Percentiles rank a stretch among this genome's conserved stretches.
phyloP scores from a whole-genome alignment of 768 basidiomycete species.

The Calocybe gangraenosa region DNA sequence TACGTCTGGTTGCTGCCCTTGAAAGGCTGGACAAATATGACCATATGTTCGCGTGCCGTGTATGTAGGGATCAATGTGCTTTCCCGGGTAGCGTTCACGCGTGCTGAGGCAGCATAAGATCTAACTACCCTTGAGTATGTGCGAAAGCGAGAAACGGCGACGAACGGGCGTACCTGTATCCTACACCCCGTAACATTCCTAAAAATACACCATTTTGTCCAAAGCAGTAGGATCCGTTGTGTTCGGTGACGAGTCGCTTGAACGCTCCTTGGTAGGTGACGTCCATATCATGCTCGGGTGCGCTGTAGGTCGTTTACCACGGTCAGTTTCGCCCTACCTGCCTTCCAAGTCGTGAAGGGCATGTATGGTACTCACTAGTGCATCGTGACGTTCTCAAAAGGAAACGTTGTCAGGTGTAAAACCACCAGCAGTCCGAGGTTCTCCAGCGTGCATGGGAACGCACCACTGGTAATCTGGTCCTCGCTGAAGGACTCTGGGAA shows the following conservation, averaged over 20 bases:
- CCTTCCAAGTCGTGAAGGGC: not conserved
- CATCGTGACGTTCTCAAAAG: constrained; percentile 34
- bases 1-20: constrained; percentile 23
- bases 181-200: constrained; percentile 17
- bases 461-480: constrained; percentile 14
- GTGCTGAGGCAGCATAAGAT: constrained; percentile 22
- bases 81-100: constrained; percentile 21
- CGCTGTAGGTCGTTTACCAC: not conserved
- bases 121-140: constrained; percentile 16
- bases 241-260: constrained; percentile 14
- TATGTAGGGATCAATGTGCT: constrained; percentile 6
- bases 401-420: constrained; percentile 27
- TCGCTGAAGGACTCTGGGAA: constrained; percentile 13
- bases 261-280: constrained; percentile 10
- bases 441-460: constrained; percentile 23
- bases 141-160: no score
- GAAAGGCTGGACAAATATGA: constrained; percentile 28
- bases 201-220: constrained; percentile 17
- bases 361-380: constrained; percentile 28
- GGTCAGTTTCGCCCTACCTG: not conserved
- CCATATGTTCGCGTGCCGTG: constrained; percentile 19
- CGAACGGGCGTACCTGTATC: constrained; percentile 18
- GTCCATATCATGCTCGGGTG: not conserved
- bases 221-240: constrained; percentile 21
- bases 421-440: constrained; percentile 23